Evolutionary conservation across 1,284 basidiomycete species (phyloP).

Genomic region (Vanrija sp.): DNA sequence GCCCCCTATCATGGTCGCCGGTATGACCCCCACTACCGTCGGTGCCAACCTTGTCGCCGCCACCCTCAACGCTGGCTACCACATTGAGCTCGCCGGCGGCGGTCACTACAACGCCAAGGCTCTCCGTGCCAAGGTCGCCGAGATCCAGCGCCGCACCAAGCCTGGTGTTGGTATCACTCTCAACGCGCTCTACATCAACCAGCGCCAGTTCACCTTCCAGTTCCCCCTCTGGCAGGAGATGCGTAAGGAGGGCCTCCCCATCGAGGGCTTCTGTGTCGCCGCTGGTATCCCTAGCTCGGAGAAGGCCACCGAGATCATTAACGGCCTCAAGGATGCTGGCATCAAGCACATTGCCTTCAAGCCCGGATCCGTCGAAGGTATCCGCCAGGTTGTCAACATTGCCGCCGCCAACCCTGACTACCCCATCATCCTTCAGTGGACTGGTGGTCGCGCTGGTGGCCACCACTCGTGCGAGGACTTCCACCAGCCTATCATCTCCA

Average conservation of each 20-base stretch:
- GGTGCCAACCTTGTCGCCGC: conserved; percentile 88
- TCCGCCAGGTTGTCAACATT: conserved; percentile 94
- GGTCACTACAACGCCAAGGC: conserved; percentile 91
- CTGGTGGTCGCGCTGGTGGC: conserved; percentile 97
- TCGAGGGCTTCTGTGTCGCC: conserved; percentile 97
- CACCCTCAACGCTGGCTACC: conserved; percentile 87
- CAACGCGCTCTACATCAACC: conserved; percentile 97
- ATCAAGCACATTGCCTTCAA: conserved; percentile 97
- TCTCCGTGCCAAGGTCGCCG: conserved; percentile 81
- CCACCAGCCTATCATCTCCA: conserved; percentile 90
- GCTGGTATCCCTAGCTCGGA: conserved; percentile 91
- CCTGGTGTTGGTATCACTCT: conserved; percentile 87
- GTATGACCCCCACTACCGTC: conserved; percentile 95
- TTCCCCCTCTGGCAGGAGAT: conserved; percentile 96
- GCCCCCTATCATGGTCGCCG: conserved; percentile 96
- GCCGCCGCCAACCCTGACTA: conserved; percentile 91
- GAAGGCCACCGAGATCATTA: conserved; percentile 90
- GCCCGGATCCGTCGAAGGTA: conserved; percentile 94
- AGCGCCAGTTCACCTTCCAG: conserved; percentile 94
- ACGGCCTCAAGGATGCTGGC: conserved; percentile 66
- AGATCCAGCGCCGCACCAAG: conserved; percentile 78
- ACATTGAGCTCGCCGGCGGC: conserved; percentile 94
- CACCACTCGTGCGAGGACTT: conserved; percentile 99
- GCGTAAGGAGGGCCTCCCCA: conserved; percentile 87
- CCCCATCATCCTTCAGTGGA: conserved; percentile 99